Base-by-base conservation (phyloP, 495 filamentous ascomycete genomes). In the Aspergillus cavernicola region DNA sequence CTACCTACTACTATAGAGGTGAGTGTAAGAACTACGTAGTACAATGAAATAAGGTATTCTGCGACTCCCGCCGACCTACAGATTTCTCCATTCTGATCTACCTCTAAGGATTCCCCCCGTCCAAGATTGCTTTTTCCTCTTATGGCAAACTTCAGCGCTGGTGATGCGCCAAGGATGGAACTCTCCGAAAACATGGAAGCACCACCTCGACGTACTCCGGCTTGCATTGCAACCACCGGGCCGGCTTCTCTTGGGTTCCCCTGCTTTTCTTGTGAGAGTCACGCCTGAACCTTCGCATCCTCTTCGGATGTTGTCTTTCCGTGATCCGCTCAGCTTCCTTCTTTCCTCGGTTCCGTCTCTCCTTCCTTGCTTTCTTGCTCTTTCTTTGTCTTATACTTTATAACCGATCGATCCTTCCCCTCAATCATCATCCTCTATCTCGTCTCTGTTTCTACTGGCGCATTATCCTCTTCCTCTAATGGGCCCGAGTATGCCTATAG, bases 311-410 rank as follows among this genome's bases (percentile, higher is more conserved):
- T 19, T 31, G 10, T 8, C 26, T 41, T 54, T 45, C 52, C 52
- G 52, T 38, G 40, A 54, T 54, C 52, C 52, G 52, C 24, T 16
- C 20, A 44, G 26, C 36, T 39, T 33, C 20, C 18, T 35, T 43
- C 6, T 9, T 15, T 32, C 7, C 13, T 11, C 4, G 13, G 32
- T 13, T 36, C 19, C 1, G 11, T 42, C 11, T 15, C 11, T n/a
- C 19, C 10, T 47, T 24, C 11, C 24, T 35, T n/a, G 18, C 10
- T 20, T 24, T 36, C 20, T 12, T 37, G 18, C 20, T 36, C 29
- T n/a, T 38, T 18, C 38, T n/a, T n/a, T 33, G n/a, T 22, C 19
- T 12, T 20, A n/a, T 19, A 12, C n/a, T n/a, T n/a, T n/a, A n/a
- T n/a, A n/a, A n/a, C 8, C 22, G 28, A 33, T 22, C 26, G 29